Conservation (phyloP, 192 early-diverging fungal genomes). For the Linnemannia schmuckeri region DNA sequence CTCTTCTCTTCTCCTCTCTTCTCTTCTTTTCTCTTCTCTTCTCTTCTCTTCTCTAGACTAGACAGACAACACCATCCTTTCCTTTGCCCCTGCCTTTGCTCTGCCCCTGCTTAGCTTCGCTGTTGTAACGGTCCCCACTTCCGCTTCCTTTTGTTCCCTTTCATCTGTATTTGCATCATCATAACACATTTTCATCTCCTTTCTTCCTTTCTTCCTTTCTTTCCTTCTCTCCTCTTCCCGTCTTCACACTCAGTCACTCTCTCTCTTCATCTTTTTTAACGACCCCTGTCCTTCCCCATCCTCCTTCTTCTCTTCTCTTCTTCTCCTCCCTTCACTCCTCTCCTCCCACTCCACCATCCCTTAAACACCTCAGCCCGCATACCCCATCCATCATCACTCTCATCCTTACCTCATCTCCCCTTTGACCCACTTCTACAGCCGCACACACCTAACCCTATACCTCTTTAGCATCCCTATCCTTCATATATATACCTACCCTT, state of each 20-base stretch:
- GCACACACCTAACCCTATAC: not conserved
- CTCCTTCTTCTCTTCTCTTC: not conserved
- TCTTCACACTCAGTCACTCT: not conserved
- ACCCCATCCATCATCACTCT: not conserved
- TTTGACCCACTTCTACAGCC: not conserved
- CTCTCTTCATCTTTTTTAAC: not conserved
- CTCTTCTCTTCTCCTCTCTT: not conserved
- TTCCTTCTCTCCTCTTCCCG: not conserved
- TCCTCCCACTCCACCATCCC: not conserved
- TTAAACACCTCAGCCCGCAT: not conserved
- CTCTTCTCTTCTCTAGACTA: not conserved
- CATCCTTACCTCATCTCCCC: not conserved
- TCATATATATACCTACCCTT: not conserved
- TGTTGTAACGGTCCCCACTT: slow-evolving; percentile 9
- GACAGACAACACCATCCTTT: not conserved
- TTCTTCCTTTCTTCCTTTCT: not conserved
- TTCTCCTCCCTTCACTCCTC: not conserved
- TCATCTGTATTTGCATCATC: not conserved
- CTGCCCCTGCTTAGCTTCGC: not conserved
- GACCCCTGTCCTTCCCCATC: not conserved
- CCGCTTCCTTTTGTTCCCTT: slow-evolving; percentile 4
- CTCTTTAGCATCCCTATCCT: not conserved
- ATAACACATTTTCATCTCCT: not conserved
- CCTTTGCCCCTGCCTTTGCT: not conserved
- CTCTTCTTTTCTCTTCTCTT: not conserved